phyloP scores from a whole-genome alignment of 495 filamentous ascomycete species.

The Cercophora newfieldiana region DNA sequence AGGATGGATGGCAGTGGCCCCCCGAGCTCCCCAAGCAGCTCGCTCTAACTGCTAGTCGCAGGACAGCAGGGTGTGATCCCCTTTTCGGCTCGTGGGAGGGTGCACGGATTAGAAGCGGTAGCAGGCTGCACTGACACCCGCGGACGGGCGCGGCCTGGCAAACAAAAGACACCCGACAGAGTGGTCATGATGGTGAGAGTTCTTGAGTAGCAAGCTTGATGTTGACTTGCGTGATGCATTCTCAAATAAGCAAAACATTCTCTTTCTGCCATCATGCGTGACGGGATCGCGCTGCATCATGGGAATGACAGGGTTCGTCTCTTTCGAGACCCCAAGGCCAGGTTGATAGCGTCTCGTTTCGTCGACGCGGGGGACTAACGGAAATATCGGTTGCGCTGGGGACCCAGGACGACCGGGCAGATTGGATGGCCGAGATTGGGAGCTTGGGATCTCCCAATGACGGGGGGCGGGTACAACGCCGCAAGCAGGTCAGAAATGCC shows the following conservation, averaged over 20 bases:
- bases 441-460: conserved; percentile 1
- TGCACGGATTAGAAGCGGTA: conserved; percentile 19
- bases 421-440: conserved; percentile 12
- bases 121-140: conserved; percentile 13
- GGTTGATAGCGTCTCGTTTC: conserved; percentile 9
- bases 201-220: not conserved
- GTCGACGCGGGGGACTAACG: conserved; percentile 17
- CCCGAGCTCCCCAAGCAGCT: not conserved
- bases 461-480: not conserved
- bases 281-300: not conserved
- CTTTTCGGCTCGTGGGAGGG: conserved; percentile 25
- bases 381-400: conserved; percentile 18
- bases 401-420: conserved; percentile 1
- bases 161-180: not conserved
- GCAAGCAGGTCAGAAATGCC: not conserved
- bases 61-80: conserved; percentile 21
- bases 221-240: not conserved
- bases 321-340: not conserved
- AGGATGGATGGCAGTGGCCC: conserved; percentile 16
- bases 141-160: not conserved
- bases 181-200: not conserved
- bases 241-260: not conserved
- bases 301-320: not conserved
- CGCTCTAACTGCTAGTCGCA: conserved; percentile 17
- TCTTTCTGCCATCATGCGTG: not conserved